Evolutionary conservation across 106 monocot genomes (phyloP).

Genomic region (Dendrobium officinale): DNA sequence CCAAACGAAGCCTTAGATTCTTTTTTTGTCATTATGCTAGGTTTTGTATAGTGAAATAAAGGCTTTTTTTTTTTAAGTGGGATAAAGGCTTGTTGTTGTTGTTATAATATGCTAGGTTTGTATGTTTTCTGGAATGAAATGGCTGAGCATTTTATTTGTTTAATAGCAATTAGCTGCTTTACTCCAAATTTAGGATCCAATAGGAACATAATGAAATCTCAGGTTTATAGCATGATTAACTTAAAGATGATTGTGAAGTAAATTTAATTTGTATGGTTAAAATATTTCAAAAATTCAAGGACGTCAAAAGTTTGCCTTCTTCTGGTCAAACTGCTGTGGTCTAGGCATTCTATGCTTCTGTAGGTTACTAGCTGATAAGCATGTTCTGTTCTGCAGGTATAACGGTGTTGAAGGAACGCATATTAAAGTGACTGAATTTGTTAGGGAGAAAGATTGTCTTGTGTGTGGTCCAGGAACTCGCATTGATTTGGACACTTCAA

Average conservation of each 20-base stretch:
- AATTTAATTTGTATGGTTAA: background rate
- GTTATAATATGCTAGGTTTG: no score
- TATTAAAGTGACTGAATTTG: constrained; percentile 84
- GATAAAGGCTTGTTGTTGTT: no score
- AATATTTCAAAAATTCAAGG: background rate
- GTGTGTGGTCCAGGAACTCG: constrained; percentile 92
- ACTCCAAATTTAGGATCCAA: background rate
- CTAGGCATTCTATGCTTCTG: background rate
- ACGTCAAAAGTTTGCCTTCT: no score
- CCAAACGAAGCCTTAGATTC: background rate
- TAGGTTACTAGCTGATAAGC: background rate
- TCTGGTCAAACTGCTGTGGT: no score
- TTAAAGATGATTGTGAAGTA: background rate
- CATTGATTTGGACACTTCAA: constrained; percentile 65
- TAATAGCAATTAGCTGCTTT: background rate
- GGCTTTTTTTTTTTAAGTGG: no score
- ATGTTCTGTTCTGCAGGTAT: constrained; percentile 30
- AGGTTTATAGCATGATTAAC: background rate
- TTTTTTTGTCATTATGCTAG: background rate
- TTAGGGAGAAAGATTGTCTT: constrained; percentile 74
- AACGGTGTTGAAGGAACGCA: constrained; percentile 89
- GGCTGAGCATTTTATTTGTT: background rate
- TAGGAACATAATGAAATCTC: background rate
- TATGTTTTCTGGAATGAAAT: background rate
- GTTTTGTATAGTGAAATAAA: background rate